Percentiles rank a stretch among this genome's conserved stretches.
Conservation (phyloP, 2,329 filamentous ascomycete species). For the Biscogniauxia marginata region DNA sequence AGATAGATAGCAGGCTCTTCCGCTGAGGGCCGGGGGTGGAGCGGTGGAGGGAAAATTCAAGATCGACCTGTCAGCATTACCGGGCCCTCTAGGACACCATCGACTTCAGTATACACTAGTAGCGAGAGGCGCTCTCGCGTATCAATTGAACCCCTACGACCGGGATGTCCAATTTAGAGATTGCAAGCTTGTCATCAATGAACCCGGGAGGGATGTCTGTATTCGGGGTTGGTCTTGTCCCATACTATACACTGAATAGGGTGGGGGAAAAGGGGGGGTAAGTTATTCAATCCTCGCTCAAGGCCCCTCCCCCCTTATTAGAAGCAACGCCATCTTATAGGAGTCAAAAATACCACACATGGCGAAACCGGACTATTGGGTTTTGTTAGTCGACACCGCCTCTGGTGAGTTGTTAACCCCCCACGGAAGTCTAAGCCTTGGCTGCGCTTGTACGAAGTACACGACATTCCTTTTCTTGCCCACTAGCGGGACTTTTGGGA, state of each 20-base stretch:
- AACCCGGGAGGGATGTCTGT: neutral
- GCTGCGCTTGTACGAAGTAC: too few species aligned
- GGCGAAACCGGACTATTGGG: neutral
- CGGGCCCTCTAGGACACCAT: neutral
- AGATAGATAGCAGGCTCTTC: neutral
- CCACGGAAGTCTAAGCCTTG: neutral
- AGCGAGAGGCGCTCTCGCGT: neutral
- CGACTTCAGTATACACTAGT: neutral
- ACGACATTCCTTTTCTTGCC: neutral
- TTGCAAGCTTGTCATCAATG: neutral
- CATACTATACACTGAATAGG: neutral
- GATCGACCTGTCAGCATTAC: neutral
- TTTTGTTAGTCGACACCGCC: neutral
- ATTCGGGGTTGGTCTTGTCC: neutral
- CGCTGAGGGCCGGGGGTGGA: neutral
- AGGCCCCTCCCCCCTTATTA: neutral
- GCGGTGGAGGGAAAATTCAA: neutral
- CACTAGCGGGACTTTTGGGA: too few species aligned
- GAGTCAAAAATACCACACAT: neutral
- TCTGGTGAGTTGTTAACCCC: neutral
- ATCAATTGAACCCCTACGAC: neutral
- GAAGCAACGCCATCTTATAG: neutral
- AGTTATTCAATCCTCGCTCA: neutral
- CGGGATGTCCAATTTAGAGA: neutral
- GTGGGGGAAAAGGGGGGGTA: neutral